Base-by-base conservation (phyloP, 176 grass and related monocot genomes). In the Metroxylon sagu region DNA sequence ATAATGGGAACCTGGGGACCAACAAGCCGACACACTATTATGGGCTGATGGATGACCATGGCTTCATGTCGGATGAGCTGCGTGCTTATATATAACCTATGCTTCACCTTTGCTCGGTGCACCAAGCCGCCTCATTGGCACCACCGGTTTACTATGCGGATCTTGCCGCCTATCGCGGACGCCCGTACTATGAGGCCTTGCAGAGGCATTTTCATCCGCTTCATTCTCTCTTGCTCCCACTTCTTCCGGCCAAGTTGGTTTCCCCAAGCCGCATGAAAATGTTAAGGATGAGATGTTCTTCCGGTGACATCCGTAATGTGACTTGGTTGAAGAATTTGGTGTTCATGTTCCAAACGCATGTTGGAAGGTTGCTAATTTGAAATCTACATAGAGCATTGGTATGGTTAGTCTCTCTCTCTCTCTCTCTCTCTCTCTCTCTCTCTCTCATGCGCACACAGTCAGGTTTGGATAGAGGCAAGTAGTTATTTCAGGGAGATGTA, bases 11-110 rank as follows among this genome's bases (percentile, higher is more conserved):
- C 7, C 18, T 55, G 0, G 84, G 84, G 48, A 83, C 84, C 7
- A 87, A 79, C 71, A 76, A 72, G 30, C 84, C 79, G 25, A 75
- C 79, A 2, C 84, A 87, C 62, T 87, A 87, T 66, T 83, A 87
- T 53, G 64, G 35, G 52, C 67, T 87, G 25, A 6, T n/a, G 25
- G 66, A 87, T 52, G 74, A 71, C 19, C 78, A 83, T 25, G 62
- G 53, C 3, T 87, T 87, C 48, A 4, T 30, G 15, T 71, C 48
- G 0, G 71, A 79, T 39, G 84, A 87, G 12, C 55, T 83, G 28
- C 84, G 83, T 57, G 71, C 84, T 87, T 15, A 57, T 87, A 17
- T 75, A 75, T 70, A 63, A 59, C 61, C 66, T 75, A 18, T 87
- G 84, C 71, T 87, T 83, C 75, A 28, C 66, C 16, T 87, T 76